These are phyloP conservation scores for Macrocybe gigantea DNA, from an alignment of 768 basidiomycete genomes.

Conservation along the genomic window DNA sequence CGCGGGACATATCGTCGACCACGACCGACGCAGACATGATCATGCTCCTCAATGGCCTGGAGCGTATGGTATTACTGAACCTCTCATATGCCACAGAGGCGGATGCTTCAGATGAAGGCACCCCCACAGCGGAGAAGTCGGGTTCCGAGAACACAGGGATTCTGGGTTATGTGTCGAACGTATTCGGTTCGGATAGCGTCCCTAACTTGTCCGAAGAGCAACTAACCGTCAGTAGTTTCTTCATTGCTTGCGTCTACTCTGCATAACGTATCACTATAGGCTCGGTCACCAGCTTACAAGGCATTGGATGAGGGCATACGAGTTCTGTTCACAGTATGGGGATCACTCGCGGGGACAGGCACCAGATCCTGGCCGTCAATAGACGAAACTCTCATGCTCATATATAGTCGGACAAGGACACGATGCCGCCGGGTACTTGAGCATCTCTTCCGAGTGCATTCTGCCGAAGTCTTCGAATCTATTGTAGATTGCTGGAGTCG, in stretches of 20 bases:
- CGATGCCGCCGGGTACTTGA: slow-evolving; percentile 80
- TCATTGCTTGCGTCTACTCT: not conserved
- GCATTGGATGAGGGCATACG: slow-evolving; percentile 78
- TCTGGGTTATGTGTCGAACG: slow-evolving; percentile 86
- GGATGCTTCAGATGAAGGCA: slow-evolving; percentile 52
- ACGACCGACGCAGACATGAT: slow-evolving; percentile 79
- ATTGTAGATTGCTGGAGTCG: slow-evolving; percentile 78
- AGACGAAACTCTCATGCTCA: slow-evolving; percentile 63
- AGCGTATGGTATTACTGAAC: slow-evolving; percentile 73
- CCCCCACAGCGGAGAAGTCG: slow-evolving; percentile 42
- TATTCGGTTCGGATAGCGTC: slow-evolving; percentile 73
- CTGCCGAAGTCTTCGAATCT: slow-evolving; percentile 79
- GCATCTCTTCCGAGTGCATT: slow-evolving; percentile 76
- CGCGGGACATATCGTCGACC: slow-evolving; percentile 37
- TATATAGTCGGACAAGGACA: slow-evolving; percentile 58
- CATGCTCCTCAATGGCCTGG: slow-evolving; percentile 79
- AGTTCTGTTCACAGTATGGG: slow-evolving; percentile 76
- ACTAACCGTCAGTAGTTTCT: slow-evolving; percentile 40
- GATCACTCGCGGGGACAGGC: slow-evolving; percentile 45
- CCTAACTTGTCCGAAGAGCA: slow-evolving; percentile 45
- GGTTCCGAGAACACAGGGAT: slow-evolving; percentile 58
- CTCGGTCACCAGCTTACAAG: slow-evolving; percentile 68
- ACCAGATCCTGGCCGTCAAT: slow-evolving; percentile 42
- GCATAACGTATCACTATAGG: slow-evolving; percentile 28
- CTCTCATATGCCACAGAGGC: slow-evolving; percentile 52